Conservation (phyloP, 139 green algal genomes). For the Zygnema cylindricum region DNA sequence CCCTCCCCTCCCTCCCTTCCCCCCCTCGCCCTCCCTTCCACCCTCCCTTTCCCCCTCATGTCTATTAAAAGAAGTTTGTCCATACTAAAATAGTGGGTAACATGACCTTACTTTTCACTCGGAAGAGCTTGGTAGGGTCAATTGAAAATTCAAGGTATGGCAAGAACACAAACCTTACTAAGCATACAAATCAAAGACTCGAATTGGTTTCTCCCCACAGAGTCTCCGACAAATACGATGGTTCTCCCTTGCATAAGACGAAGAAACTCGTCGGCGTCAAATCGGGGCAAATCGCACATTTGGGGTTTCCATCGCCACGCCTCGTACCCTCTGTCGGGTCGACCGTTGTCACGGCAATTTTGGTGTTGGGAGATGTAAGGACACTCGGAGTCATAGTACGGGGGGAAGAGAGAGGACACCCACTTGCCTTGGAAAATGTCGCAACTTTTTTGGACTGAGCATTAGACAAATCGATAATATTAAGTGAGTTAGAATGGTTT, state of each 20-base stretch:
- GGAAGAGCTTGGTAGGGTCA: background rate
- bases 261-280: constrained; percentile 32
- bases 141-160: background rate
- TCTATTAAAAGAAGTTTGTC: background rate
- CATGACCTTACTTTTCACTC: no score
- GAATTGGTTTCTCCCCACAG: constrained; percentile 33
- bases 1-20: no score
- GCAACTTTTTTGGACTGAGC: constrained; percentile 19
- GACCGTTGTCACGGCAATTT: constrained; percentile 49
- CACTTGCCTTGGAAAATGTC: constrained; percentile 40
- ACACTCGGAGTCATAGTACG: constrained; percentile 33
- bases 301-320: constrained; percentile 26
- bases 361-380: constrained; percentile 43
- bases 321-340: constrained; percentile 47
- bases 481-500: no score
- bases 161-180: constrained; percentile 18
- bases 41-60: no score
- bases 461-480: no score
- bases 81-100: no score
- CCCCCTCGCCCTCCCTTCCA: no score
- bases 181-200: constrained; percentile 49
- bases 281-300: constrained; percentile 10
- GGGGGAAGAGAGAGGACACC: background rate
- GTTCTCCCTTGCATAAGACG: constrained; percentile 1
- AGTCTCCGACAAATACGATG: constrained; percentile 38